Conservation (phyloP, 1,284 basidiomycete species). For the Pyrrhoderma lamaoense region DNA sequence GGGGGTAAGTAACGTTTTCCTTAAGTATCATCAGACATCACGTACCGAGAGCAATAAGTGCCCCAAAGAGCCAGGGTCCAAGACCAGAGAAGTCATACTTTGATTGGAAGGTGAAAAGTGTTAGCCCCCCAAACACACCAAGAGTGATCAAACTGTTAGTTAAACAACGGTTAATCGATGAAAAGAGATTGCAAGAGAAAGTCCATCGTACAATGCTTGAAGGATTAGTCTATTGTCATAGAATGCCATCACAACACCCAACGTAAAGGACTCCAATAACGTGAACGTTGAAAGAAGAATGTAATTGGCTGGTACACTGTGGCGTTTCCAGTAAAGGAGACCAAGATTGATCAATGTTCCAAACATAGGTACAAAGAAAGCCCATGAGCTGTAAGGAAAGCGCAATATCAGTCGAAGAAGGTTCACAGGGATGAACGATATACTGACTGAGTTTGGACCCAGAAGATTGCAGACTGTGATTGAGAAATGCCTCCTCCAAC, state of each 20-base stretch:
- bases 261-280: slow-evolving; percentile 68
- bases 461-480: slow-evolving; percentile 45
- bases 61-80: slow-evolving; percentile 78
- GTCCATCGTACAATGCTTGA: slow-evolving; percentile 63
- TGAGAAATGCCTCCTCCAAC: slow-evolving; percentile 63
- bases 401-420: neutral
- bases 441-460: slow-evolving; percentile 65
- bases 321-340: slow-evolving; percentile 81
- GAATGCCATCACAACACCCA: slow-evolving; percentile 74
- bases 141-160: slow-evolving; percentile 64
- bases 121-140: slow-evolving; percentile 82
- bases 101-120: slow-evolving; percentile 79
- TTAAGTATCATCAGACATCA: slow-evolving; percentile 8
- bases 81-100: slow-evolving; percentile 87
- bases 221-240: slow-evolving; percentile 73
- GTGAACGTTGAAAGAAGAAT: slow-evolving; percentile 75
- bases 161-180: slow-evolving; percentile 16
- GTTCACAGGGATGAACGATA: neutral
- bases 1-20: slow-evolving; percentile 11
- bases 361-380: slow-evolving; percentile 69
- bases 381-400: slow-evolving; percentile 47
- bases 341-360: slow-evolving; percentile 70
- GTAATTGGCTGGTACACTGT: slow-evolving; percentile 77
- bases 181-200: slow-evolving; percentile 1
- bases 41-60: slow-evolving; percentile 63